Evolutionary conservation across 2,329 filamentous ascomycete species (phyloP), one percentile per base, ranked within the genome.

Genomic region (Monilinia polystroma): DNA sequence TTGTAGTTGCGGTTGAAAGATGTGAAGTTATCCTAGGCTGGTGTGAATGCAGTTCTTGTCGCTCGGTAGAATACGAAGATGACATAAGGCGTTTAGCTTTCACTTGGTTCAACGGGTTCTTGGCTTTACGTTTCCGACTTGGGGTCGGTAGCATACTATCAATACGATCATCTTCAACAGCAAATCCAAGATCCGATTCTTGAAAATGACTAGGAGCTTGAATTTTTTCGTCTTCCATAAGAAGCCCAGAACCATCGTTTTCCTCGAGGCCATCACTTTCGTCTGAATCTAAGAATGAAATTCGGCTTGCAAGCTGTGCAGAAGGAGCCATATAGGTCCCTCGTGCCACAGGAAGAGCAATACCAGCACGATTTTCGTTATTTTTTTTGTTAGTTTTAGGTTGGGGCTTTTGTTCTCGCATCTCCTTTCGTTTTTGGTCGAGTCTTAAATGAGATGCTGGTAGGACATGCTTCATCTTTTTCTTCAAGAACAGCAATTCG

Each of bases 381-480:
- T 70, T 69, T 32, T 72, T 73, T 29, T 66, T 45, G 66, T 66
- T 70, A 14, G 69, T 62, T 49, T 67, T 70, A 16, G 59, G 60
- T 32, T 49, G 55, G 35, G 64, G 55, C 38, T 43, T 67, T 29
- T 66, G 41, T n/a, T 58, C 55, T 76, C 62, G 73, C 69, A 47
- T 71, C 72, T 65, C 76, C 79, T 67, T 70, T 73, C 76, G 74
- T 66, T 82, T 78, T 67, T 84, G 82, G 72, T 88, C 85, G 32
- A 90, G 75, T 53, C 87, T 82, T 66, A 89, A 80, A 84, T 87
- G 89, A 7, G 87, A 90, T n/a, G 87, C 87, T 51, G 87, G 87
- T 55, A 89, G 80, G 10, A 89, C 86, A 29, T 87, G 86, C 64
- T 81, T 81, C 58, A 89, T 85, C 60, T 69, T 76, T 66, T 71